Percentiles rank a stretch among this genome's conserved stretches.
These are phyloP conservation scores for Ceratocystis harringtonii DNA, from an alignment of 2,329 filamentous ascomycete species.

Conservation along the genomic window DNA sequence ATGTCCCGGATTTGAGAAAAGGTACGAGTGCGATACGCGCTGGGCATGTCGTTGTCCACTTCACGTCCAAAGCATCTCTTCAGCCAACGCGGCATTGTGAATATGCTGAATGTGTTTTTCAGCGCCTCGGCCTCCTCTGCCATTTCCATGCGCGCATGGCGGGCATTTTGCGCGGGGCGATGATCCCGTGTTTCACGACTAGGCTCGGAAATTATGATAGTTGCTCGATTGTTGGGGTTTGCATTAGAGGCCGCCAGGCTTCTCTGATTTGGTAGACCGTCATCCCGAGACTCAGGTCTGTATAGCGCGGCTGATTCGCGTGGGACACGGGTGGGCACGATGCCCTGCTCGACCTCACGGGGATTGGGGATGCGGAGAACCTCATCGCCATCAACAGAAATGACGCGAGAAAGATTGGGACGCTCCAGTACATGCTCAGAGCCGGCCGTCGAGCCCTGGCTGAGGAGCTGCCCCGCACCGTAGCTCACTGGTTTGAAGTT, in stretches of 20 bases:
- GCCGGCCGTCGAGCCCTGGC: conserved; percentile 29
- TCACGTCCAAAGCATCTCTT: conserved; percentile 10
- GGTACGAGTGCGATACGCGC: conserved; percentile 8
- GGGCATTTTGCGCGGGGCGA: not conserved
- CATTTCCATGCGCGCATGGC: conserved; percentile 22
- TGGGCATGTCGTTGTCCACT: conserved; percentile 8
- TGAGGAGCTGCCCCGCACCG: conserved; percentile 18
- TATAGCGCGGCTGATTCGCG: conserved; percentile 2
- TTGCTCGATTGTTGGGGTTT: conserved; percentile 8
- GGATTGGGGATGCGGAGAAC: conserved; percentile 83
- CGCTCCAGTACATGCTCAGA: conserved; percentile 8
- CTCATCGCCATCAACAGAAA: conserved; percentile 59
- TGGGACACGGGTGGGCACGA: conserved; percentile 45
- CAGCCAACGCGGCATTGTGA: conserved; percentile 15
- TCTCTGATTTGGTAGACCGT: not conserved
- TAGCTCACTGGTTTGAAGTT: conserved; percentile 15
- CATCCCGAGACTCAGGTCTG: conserved; percentile 14
- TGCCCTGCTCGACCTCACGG: conserved; percentile 72
- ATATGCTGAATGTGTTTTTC: conserved; percentile 21
- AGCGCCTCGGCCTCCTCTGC: conserved; percentile 26
- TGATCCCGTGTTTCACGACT: conserved; percentile 22
- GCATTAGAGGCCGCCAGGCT: not conserved
- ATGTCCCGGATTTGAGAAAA: conserved; percentile 13
- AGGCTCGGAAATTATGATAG: conserved; percentile 47
- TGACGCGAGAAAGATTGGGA: conserved; percentile 7